Evolutionary conservation across 2,329 filamentous ascomycete genomes (phyloP).

Genomic region (Dactylella cylindrospora): DNA sequence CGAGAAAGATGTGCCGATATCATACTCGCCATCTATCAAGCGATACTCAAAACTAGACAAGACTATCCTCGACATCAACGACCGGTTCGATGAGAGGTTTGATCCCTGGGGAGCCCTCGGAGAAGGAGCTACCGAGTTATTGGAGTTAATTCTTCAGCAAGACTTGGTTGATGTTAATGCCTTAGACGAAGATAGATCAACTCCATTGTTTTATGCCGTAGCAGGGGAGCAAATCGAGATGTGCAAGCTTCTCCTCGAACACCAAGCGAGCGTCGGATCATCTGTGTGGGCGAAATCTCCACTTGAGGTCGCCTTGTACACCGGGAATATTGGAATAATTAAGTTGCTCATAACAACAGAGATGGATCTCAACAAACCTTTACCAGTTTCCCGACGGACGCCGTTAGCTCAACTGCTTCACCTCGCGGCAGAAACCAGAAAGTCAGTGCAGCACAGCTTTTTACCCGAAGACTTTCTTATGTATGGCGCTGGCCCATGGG

Average conservation of each 20-base stretch:
- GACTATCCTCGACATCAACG: no score
- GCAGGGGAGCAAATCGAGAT: background rate
- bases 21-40: no score
- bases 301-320: slow-evolving; percentile 11
- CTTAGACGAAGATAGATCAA: background rate
- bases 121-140: background rate
- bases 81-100: no score
- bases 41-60: no score
- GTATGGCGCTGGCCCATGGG: slow-evolving; percentile 7
- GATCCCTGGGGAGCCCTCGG: no score
- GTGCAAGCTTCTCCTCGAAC: slow-evolving; percentile 2
- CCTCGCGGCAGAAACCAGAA: background rate
- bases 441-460: background rate
- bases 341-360: slow-evolving; percentile 1
- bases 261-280: background rate
- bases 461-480: background rate
- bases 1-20: background rate
- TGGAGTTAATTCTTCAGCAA: background rate
- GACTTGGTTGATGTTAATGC: background rate
- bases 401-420: background rate
- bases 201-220: slow-evolving; percentile 10
- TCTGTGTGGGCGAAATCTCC: background rate
- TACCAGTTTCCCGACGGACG: background rate
- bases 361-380: slow-evolving; percentile 1
- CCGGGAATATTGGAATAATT: slow-evolving; percentile 4